phyloP scores from a whole-genome alignment of 1,284 basidiomycete species.

The Ceratorhiza oryzae-sativae region DNA sequence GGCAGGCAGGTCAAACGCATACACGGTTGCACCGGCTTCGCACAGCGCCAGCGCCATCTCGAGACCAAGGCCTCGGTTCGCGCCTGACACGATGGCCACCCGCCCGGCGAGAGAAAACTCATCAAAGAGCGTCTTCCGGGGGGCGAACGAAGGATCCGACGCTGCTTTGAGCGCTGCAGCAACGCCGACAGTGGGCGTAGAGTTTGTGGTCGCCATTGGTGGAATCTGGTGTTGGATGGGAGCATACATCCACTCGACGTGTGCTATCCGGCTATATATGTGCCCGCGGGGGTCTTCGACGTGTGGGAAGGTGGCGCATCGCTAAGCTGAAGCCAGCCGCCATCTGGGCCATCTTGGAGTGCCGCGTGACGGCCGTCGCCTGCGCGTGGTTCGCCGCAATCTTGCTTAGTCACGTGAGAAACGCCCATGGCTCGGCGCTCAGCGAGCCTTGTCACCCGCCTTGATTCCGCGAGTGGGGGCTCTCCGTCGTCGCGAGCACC shows the following conservation, averaged over 20 bases:
- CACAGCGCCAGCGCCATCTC: slow-evolving; percentile 80
- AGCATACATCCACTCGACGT: neutral
- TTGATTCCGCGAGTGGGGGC: slow-evolving; percentile 3
- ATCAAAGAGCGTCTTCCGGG: slow-evolving; percentile 63
- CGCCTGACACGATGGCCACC: slow-evolving; percentile 79
- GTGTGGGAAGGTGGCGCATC: neutral
- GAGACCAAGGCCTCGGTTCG: slow-evolving; percentile 80
- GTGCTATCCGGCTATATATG: neutral
- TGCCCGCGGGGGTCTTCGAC: neutral
- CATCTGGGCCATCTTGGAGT: neutral
- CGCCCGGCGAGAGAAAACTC: slow-evolving; percentile 79
- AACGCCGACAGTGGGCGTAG: slow-evolving; percentile 57
- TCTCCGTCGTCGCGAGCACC: neutral
- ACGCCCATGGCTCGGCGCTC: slow-evolving; percentile 31
- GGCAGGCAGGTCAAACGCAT: slow-evolving; percentile 75
- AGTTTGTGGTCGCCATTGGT: slow-evolving; percentile 16
- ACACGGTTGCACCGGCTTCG: slow-evolving; percentile 80
- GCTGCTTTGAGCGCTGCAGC: slow-evolving; percentile 61
- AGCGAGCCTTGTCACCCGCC: neutral
- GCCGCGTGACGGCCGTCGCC: neutral
- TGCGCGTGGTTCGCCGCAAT: neutral
- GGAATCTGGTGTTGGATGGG: neutral
- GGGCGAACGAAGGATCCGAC: slow-evolving; percentile 49
- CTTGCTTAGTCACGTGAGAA: neutral
- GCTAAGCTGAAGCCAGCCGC: neutral